phyloP scores from a whole-genome alignment of 768 basidiomycete genomes.

The Trametes maxima region DNA sequence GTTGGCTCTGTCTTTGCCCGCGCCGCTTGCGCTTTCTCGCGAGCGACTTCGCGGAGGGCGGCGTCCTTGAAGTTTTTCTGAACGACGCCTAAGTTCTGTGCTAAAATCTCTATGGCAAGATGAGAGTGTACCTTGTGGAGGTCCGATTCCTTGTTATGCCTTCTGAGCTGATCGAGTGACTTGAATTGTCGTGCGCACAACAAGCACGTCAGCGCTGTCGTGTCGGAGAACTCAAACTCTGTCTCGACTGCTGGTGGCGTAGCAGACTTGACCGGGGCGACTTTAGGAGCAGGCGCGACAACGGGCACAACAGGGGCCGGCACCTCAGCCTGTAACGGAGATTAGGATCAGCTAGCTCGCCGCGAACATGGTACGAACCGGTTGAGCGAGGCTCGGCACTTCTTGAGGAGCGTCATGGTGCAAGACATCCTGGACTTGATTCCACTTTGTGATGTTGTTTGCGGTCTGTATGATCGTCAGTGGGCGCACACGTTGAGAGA shows the following conservation, averaged over 20 bases:
- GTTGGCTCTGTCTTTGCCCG: slow-evolving; percentile 38
- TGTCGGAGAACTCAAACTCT: slow-evolving; percentile 86
- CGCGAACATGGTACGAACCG: slow-evolving; percentile 4
- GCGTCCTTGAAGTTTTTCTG: slow-evolving; percentile 88
- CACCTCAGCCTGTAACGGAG: slow-evolving; percentile 1
- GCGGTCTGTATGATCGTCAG: slow-evolving; percentile 55
- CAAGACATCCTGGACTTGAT: slow-evolving; percentile 90
- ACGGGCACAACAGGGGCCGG: slow-evolving; percentile 25
- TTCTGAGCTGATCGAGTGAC: slow-evolving; percentile 75
- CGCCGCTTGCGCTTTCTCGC: slow-evolving; percentile 58
- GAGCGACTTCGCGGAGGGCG: slow-evolving; percentile 71
- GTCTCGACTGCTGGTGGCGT: slow-evolving; percentile 48
- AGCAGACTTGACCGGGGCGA: slow-evolving; percentile 31
- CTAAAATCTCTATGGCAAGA: too few species aligned
- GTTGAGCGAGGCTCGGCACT: slow-evolving; percentile 5
- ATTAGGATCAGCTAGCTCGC: slow-evolving; percentile 4
- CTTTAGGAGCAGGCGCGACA: slow-evolving; percentile 11
- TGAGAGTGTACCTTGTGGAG: slow-evolving; percentile 98
- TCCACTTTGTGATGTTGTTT: slow-evolving; percentile 96
- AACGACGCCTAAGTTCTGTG: slow-evolving; percentile 2
- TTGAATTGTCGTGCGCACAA: slow-evolving; percentile 96
- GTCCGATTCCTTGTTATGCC: slow-evolving; percentile 92
- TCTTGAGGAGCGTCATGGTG: slow-evolving; percentile 32
- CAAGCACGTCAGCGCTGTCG: slow-evolving; percentile 73
- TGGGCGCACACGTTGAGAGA: slow-evolving; percentile 3